Conservation (phyloP, 495 filamentous ascomycete genomes). For the Mycothermus thermophilus region DNA sequence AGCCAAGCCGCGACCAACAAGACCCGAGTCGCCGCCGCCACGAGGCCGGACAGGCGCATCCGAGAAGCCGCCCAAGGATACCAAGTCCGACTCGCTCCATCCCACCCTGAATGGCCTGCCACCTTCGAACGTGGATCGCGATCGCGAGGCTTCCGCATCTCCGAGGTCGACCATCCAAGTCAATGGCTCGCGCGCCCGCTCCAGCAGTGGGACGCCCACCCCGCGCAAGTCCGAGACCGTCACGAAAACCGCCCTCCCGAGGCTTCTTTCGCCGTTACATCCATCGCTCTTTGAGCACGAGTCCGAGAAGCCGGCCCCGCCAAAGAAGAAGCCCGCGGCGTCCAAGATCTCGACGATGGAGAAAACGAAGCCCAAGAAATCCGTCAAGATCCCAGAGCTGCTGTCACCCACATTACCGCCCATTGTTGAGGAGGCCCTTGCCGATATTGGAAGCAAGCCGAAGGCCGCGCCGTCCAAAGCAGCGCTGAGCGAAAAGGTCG, state of each 20-base stretch:
- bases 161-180: conserved; percentile 30
- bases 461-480: conserved; percentile 22
- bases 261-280: conserved; percentile 29
- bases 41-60: conserved; percentile 10
- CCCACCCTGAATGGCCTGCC: conserved; percentile 25
- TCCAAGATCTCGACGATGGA: conserved; percentile 10
- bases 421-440: conserved; percentile 30
- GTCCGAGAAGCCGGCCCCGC: conserved; percentile 11
- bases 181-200: conserved; percentile 25
- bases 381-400: conserved; percentile 23
- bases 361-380: conserved; percentile 14
- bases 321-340: conserved; percentile 18
- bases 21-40: conserved; percentile 13
- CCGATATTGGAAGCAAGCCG: conserved; percentile 11
- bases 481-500: conserved; percentile 15
- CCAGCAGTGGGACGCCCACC: conserved; percentile 18
- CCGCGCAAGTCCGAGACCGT: conserved; percentile 24
- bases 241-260: conserved; percentile 20
- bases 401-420: conserved; percentile 36
- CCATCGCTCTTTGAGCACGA: conserved; percentile 22
- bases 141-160: conserved; percentile 22
- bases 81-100: conserved; percentile 12
- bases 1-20: conserved; percentile 13
- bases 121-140: conserved; percentile 10
- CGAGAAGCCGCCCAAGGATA: conserved; percentile 17